Base-by-base conservation (phyloP, 2,329 filamentous ascomycete genomes). In the Dactylellina drechsleri region DNA sequence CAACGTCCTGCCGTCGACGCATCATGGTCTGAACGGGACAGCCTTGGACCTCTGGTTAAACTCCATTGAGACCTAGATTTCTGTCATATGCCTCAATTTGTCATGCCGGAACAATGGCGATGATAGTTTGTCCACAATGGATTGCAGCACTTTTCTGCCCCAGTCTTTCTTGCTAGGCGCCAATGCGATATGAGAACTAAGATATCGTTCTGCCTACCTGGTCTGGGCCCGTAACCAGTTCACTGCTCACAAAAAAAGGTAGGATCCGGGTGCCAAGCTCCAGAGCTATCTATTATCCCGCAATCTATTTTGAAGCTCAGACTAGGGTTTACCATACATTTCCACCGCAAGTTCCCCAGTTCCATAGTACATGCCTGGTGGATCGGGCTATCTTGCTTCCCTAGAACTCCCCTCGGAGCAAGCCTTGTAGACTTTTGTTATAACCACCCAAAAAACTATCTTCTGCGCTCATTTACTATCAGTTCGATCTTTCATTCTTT, bases 361-460 rank as follows among this genome's bases (percentile, higher is more conserved):
- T 36, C 6, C 2, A 8, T 36, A 36, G 31, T 36, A 36, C 31
- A 36, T 36, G 31, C 6, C 6, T 36, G 31, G 10, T 36, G 31
- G 31, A 36, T 36, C 10, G 31, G 31, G 10, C 31, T 5, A 36
- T 36, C 31, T 36, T 36, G 31, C 31, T 36, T 36, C 31, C 31
- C 31, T 36, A 36, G 31, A 36, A 36, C 5, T 36, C 31, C 31
- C 10, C 31, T 10, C 6, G 31, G 10, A 36, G 31, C 31, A 36
- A 36, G 31, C 31, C 31, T 36, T 36, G 31, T 23, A 36, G 13
- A 15, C 28, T 45, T 57, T 50, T 16, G 57, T 70, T 70, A 70
- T 70, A 70, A 70, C 57, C 53, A 62, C 20, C 41, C 57, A 61
- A 70, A 36, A 49, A 70, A 49, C 66, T 70, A 52, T 26, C 31